These are phyloP conservation scores for Thalassiosira delicatula DNA, from an alignment of 352 stramenopile species.

Conservation along the genomic window DNA sequence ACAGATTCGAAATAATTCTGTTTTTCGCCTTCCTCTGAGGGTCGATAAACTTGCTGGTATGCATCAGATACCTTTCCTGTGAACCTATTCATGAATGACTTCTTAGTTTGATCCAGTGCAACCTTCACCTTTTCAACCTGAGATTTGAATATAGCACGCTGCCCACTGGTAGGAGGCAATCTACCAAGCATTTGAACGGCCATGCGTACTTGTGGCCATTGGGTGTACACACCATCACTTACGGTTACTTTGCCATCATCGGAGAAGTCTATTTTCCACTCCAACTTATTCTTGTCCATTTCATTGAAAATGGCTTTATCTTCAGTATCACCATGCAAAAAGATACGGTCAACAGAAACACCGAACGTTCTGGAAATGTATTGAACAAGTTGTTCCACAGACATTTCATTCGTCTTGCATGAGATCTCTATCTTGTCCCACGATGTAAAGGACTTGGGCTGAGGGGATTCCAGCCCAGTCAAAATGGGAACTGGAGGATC, in stretches of 20 bases:
- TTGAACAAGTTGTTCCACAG: conserved; percentile 63
- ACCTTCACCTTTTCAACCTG: conserved; percentile 71
- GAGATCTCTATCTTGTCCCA: conserved; percentile 75
- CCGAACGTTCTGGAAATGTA: conserved; percentile 65
- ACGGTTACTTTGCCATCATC: conserved; percentile 66
- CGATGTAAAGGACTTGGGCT: conserved; percentile 66
- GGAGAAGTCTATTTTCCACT: conserved; percentile 68
- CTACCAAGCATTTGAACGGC: conserved; percentile 65
- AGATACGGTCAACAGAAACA: conserved; percentile 70
- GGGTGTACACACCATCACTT: conserved; percentile 70
- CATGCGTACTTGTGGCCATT: conserved; percentile 74
- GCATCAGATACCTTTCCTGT: conserved; percentile 60
- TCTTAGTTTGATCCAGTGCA: conserved; percentile 69
- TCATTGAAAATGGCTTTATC: conserved; percentile 70
- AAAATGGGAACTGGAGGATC: conserved; percentile 64
- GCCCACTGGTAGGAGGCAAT: conserved; percentile 67
- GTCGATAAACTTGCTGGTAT: conserved; percentile 62
- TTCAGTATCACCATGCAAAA: conserved; percentile 57
- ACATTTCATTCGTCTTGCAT: conserved; percentile 64
- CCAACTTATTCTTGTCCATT: conserved; percentile 68
- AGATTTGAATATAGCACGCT: conserved; percentile 65
- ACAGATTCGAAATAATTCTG: conserved; percentile 70
- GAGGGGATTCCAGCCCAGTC: conserved; percentile 57
- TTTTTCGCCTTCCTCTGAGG: conserved; percentile 60
- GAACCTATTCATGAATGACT: conserved; percentile 64